Conservation (phyloP, 2,329 filamentous ascomycete genomes). For the Dactylellina sp. region DNA sequence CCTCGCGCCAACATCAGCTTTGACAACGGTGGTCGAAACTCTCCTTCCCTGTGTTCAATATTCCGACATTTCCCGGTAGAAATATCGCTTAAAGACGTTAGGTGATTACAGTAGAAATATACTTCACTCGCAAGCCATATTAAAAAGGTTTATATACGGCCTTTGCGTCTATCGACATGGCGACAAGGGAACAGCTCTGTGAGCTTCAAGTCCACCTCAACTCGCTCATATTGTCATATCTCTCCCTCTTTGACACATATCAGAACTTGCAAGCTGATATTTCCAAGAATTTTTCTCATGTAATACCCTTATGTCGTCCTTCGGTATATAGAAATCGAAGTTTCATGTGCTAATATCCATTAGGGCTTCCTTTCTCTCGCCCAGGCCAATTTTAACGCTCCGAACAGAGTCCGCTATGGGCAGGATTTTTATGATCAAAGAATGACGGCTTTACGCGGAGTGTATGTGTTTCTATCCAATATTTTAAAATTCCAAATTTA, state of each 20-base stretch:
- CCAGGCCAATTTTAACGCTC: constrained; percentile 66
- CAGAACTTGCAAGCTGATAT: constrained; percentile 64
- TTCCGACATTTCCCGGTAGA: background rate
- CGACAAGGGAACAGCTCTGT: constrained; percentile 28
- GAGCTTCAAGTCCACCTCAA: constrained; percentile 63
- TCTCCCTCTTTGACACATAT: constrained; percentile 65
- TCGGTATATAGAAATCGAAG: too few species aligned
- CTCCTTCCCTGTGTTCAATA: background rate
- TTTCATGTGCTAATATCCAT: background rate
- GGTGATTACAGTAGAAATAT: background rate
- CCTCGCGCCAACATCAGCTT: background rate
- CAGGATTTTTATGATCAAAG: constrained; percentile 68
- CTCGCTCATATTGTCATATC: constrained; percentile 64
- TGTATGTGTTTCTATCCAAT: constrained; percentile 61
- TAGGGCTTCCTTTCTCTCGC: constrained; percentile 67
- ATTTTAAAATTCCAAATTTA: background rate
- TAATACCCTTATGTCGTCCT: background rate
- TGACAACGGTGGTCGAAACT: background rate
- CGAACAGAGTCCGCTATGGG: constrained; percentile 63
- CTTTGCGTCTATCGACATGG: constrained; percentile 11
- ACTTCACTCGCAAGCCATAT: too few species aligned
- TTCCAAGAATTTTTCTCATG: constrained; percentile 63
- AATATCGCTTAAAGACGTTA: too few species aligned
- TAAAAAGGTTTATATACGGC: background rate
- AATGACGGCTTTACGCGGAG: constrained; percentile 66